phyloP scores from a whole-genome alignment of 164 flowering plant species.

The Platanus orientalis region DNA sequence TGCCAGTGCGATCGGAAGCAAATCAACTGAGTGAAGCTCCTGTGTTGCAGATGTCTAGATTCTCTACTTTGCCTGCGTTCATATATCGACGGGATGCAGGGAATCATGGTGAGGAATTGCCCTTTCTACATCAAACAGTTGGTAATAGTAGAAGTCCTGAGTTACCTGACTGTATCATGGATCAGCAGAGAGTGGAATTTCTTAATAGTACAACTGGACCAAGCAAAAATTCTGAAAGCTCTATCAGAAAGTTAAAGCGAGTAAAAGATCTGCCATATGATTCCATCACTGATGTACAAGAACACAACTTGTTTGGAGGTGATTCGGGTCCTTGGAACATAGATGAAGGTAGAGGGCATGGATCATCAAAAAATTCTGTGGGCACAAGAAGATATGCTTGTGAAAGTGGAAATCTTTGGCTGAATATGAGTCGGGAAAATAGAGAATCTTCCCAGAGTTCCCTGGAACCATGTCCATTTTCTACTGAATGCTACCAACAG shows the following conservation, averaged over 20 bases:
- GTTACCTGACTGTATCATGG: constrained; percentile 9
- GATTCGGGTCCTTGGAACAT: neutral
- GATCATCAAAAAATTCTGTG: constrained; percentile 4
- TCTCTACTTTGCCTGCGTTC: constrained; percentile 19
- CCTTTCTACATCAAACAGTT: constrained; percentile 12
- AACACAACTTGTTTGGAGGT: constrained; percentile 9
- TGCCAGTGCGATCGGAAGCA: constrained; percentile 7
- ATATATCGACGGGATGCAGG: constrained; percentile 11
- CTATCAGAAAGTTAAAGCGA: constrained; percentile 13
- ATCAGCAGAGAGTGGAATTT: constrained; percentile 10
- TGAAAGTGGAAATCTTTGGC: constrained; percentile 10
- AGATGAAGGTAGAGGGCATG: constrained; percentile 10
- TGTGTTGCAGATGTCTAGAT: constrained; percentile 10
- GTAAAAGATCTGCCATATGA: constrained; percentile 12
- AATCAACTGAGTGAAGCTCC: constrained; percentile 8
- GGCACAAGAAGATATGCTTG: constrained; percentile 10
- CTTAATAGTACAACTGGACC: constrained; percentile 7
- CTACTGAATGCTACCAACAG: constrained; percentile 8
- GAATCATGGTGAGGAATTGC: constrained; percentile 7
- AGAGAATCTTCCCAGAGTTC: constrained; percentile 11
- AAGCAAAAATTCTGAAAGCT: constrained; percentile 2
- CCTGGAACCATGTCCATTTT: constrained; percentile 12
- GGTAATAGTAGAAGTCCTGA: constrained; percentile 13
- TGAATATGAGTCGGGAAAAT: constrained; percentile 11
- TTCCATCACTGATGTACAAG: constrained; percentile 12